Evolutionary conservation across 805 yeast genomes (phyloP), one percentile per base, ranked within the genome.

Genomic region (Candida tibetensis): DNA sequence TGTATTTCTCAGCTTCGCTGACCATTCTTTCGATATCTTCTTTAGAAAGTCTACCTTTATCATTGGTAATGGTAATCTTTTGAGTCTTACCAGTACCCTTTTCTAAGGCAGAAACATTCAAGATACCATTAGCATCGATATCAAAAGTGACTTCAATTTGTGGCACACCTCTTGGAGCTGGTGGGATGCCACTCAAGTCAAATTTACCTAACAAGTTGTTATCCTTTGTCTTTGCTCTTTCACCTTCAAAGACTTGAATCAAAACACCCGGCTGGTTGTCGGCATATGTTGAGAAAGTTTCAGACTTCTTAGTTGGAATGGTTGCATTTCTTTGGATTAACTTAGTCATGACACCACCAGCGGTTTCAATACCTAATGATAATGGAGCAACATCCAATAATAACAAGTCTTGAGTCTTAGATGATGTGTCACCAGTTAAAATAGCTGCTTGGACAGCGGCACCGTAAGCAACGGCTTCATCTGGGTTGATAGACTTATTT

Each of bases 381-480:
- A 89, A 79, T 57, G 97, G 95, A 57, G 90, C 87, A 47, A 89
- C 96, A 71, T 89, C 97, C 58, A 90, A 77, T 59, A 89, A 74
- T 48, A 91, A 65, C 51, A 69, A 62, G 57, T 68, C 72, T 53
- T 68, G 71, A 39, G 73, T 69, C 64, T 66, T 62, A 18, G 67
- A 58, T 17, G 70, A 46, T n/a, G 69, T 62, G 44, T 90, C 96
- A 68, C 98, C 98, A 40, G 95, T 81, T 50, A 91, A 74, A 53
- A 91, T 95, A 75, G 98, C 98, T 41, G 96, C 98, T 76, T 91
- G 99, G 48, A 91, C 97, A 48, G 99, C 97, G 45, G 98, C 98
- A 79, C 99, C 99, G 58, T 82, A 91, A 30, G 98, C 99, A 60
- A 91, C 98, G 64, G 99, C 99, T 77, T 91, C 99, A 73, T 91